Evolutionary conservation across 768 basidiomycete species (phyloP).

Genomic region (Hygrophoropsis aurantiaca): DNA sequence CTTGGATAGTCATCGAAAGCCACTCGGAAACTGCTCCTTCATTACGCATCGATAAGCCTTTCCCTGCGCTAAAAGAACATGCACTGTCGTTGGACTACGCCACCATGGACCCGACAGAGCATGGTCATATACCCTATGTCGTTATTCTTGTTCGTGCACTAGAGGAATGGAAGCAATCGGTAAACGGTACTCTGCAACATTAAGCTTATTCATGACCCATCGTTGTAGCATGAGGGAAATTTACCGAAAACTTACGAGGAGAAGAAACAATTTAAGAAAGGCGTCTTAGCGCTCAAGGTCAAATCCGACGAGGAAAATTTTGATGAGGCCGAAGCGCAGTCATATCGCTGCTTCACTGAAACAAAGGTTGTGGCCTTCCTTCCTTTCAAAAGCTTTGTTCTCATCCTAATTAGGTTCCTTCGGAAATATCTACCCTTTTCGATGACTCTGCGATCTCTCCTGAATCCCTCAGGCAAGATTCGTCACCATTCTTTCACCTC

Average conservation of each 20-base stretch:
- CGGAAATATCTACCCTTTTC: constrained; percentile 66
- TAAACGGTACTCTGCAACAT: constrained; percentile 31
- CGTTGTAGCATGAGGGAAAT: constrained; percentile 62
- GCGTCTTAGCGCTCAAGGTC: constrained; percentile 58
- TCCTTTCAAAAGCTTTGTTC: background rate
- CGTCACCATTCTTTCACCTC: constrained; percentile 77
- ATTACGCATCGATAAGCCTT: constrained; percentile 86
- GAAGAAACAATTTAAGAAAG: constrained; percentile 74
- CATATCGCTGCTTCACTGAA: constrained; percentile 75
- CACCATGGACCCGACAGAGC: constrained; percentile 84
- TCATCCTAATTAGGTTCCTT: constrained; percentile 50
- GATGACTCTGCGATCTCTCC: constrained; percentile 51
- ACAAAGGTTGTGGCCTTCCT: constrained; percentile 37
- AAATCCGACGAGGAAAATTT: constrained; percentile 96
- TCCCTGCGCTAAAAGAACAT: constrained; percentile 77
- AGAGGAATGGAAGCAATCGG: constrained; percentile 79
- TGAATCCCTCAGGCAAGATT: constrained; percentile 39
- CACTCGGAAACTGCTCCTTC: constrained; percentile 76
- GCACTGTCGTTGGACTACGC: constrained; percentile 70
- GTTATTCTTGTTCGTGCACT: constrained; percentile 82
- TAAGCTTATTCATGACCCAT: background rate
- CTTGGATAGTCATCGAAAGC: constrained; percentile 73
- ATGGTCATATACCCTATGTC: constrained; percentile 88
- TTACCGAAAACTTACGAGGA: constrained; percentile 57
- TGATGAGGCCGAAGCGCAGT: constrained; percentile 90